Percentiles rank a stretch among this genome's conserved stretches.
Conservation (phyloP, 345 rosid genomes). For the Eutrema japonicum region DNA sequence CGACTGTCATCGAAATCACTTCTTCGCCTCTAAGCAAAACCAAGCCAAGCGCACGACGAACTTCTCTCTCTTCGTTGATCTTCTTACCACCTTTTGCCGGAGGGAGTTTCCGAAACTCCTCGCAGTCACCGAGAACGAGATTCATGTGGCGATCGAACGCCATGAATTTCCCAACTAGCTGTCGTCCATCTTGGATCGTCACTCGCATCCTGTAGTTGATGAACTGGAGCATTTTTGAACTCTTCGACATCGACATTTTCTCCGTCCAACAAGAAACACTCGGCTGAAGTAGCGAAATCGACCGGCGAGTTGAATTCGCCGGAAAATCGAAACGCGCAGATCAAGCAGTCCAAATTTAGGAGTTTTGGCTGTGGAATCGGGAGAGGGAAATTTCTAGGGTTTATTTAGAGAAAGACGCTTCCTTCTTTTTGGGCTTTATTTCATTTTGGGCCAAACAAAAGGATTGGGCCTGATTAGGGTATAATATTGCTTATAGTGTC, state of each 20-base stretch:
- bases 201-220: constrained; percentile 98
- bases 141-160: constrained; percentile 99
- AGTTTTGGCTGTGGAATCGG: no score
- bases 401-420: no score
- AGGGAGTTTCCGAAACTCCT: constrained; percentile 96
- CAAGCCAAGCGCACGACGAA: constrained; percentile 92
- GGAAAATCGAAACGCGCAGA: no score
- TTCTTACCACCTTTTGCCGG: constrained; percentile 80
- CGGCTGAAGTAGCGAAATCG: no score
- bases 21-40: constrained; percentile 97
- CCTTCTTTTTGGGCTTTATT: no score
- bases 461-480: no score
- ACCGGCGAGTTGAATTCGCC: no score
- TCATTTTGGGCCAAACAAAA: no score
- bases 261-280: no score
- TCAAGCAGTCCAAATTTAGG: no score
- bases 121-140: constrained; percentile 95
- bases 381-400: no score
- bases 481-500: no score
- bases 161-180: constrained; percentile 96
- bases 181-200: constrained; percentile 96
- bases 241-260: constrained; percentile 91
- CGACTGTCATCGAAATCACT: constrained; percentile 96
- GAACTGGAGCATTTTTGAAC: constrained; percentile 97
- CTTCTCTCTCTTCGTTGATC: constrained; percentile 81